Conservation (phyloP, 495 filamentous ascomycete genomes). For the Talaromyces trachyspermus region DNA sequence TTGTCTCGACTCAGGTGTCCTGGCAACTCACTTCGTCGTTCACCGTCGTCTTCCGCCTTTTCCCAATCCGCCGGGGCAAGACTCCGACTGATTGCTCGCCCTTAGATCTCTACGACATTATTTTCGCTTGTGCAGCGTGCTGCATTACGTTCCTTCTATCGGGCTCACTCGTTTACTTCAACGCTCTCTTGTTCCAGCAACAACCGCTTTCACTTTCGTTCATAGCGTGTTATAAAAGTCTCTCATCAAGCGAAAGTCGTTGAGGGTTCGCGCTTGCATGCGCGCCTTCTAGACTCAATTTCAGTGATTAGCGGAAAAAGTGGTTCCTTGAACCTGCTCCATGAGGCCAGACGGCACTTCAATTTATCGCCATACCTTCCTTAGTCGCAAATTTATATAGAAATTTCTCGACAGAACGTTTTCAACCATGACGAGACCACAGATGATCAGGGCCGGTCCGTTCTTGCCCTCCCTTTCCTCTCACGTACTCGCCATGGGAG, state of each 20-base stretch:
- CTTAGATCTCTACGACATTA: not conserved
- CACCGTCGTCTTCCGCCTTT: not conserved
- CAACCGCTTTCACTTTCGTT: too few species aligned
- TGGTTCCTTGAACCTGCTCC: not conserved
- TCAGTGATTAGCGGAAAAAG: not conserved
- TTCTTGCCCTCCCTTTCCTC: slow-evolving; percentile 19
- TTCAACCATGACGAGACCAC: slow-evolving; percentile 60
- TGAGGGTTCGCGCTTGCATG: too few species aligned
- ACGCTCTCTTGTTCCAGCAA: too few species aligned
- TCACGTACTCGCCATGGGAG: not conserved
- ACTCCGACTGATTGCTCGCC: not conserved
- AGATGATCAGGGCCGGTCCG: slow-evolving; percentile 74
- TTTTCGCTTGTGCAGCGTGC: slow-evolving; percentile 1
- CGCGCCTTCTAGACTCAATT: not conserved
- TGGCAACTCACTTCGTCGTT: not conserved
- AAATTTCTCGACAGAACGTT: not conserved
- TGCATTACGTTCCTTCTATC: slow-evolving; percentile 2
- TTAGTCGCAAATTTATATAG: not conserved
- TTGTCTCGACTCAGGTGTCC: not conserved
- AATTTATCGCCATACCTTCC: not conserved
- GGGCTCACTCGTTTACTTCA: not conserved
- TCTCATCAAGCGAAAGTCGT: too few species aligned
- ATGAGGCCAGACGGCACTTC: not conserved
- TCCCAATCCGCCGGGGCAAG: not conserved
- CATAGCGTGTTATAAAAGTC: not conserved